Evolutionary conservation across 1,284 basidiomycete species (phyloP).

Genomic region (Leccinum pseudoinsigne): DNA sequence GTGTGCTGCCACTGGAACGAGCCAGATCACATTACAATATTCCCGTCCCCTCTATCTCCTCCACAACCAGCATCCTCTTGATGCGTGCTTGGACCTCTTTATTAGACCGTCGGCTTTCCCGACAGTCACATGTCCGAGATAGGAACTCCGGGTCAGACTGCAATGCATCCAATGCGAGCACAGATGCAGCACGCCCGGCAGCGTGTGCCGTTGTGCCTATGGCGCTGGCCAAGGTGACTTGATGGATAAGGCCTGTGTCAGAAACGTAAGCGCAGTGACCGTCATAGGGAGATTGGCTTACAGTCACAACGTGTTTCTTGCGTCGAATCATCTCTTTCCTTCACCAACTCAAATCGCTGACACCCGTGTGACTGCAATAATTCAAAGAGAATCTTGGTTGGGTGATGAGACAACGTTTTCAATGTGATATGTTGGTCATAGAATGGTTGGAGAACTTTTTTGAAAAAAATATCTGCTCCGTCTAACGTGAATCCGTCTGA

Average conservation of each 20-base stretch:
- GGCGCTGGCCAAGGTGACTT: slow-evolving; percentile 58
- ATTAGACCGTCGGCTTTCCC: slow-evolving; percentile 38
- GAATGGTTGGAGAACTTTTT: slow-evolving; percentile 68
- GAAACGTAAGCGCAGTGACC: slow-evolving; percentile 15
- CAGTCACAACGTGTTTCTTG: slow-evolving; percentile 48
- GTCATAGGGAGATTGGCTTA: slow-evolving; percentile 30
- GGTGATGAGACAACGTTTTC: slow-evolving; percentile 69
- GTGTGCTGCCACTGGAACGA: slow-evolving; percentile 6
- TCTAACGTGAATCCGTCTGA: slow-evolving; percentile 66
- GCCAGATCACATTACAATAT: slow-evolving; percentile 13
- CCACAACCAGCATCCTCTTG: slow-evolving; percentile 36
- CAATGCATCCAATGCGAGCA: slow-evolving; percentile 62
- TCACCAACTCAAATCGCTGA: slow-evolving; percentile 57
- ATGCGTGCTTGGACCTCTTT: slow-evolving; percentile 43
- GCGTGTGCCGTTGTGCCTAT: slow-evolving; percentile 47
- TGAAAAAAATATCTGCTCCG: slow-evolving; percentile 64
- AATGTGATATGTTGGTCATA: slow-evolving; percentile 70
- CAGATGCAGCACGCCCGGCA: slow-evolving; percentile 59
- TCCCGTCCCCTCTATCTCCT: slow-evolving; percentile 35
- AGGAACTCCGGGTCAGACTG: slow-evolving; percentile 64
- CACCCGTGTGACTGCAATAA: slow-evolving; percentile 69
- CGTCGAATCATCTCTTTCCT: slow-evolving; percentile 39
- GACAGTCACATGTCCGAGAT: slow-evolving; percentile 63
- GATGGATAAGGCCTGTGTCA: slow-evolving; percentile 58
- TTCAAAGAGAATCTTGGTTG: slow-evolving; percentile 72